phyloP scores from a whole-genome alignment of 2,329 filamentous ascomycete species.

The Arthrobotrys musiformis region DNA sequence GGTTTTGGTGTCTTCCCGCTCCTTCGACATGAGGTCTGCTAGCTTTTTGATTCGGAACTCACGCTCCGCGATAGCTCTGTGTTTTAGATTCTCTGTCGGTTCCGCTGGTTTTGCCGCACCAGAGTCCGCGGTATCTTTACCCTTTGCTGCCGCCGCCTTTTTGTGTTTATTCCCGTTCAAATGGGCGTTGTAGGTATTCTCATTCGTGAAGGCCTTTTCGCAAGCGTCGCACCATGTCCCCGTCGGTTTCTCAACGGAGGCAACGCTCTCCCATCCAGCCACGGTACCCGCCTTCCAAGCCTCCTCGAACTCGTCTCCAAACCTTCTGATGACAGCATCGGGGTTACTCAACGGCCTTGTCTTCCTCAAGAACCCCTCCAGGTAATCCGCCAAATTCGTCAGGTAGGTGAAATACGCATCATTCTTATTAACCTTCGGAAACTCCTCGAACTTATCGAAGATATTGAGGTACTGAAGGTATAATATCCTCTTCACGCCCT shows the following conservation, averaged over 20 bases:
- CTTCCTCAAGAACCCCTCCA: constrained; percentile 86
- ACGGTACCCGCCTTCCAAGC: constrained; percentile 84
- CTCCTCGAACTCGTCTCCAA: constrained; percentile 84
- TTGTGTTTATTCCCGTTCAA: constrained; percentile 92
- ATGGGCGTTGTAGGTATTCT: constrained; percentile 92
- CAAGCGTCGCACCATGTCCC: constrained; percentile 91
- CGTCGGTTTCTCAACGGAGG: constrained; percentile 68
- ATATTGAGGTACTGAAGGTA: constrained; percentile 93
- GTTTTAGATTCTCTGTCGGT: constrained; percentile 72
- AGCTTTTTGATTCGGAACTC: constrained; percentile 85
- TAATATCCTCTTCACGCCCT: constrained; percentile 81
- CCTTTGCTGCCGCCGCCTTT: constrained; percentile 72
- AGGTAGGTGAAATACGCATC: constrained; percentile 94
- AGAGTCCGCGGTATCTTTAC: constrained; percentile 56
- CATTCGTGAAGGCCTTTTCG: constrained; percentile 93
- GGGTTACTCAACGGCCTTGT: constrained; percentile 87
- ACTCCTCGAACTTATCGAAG: constrained; percentile 86
- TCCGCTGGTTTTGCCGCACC: constrained; percentile 62
- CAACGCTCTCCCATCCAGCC: constrained; percentile 64
- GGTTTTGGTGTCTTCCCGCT: constrained; percentile 86
- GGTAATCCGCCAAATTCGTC: constrained; percentile 79
- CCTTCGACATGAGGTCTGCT: constrained; percentile 82
- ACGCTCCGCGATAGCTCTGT: constrained; percentile 87
- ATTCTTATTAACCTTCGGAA: constrained; percentile 85
- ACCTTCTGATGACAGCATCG: constrained; percentile 77